phyloP scores from a whole-genome alignment of 495 filamentous ascomycete genomes.

The Umbilicaria muhlenbergii region DNA sequence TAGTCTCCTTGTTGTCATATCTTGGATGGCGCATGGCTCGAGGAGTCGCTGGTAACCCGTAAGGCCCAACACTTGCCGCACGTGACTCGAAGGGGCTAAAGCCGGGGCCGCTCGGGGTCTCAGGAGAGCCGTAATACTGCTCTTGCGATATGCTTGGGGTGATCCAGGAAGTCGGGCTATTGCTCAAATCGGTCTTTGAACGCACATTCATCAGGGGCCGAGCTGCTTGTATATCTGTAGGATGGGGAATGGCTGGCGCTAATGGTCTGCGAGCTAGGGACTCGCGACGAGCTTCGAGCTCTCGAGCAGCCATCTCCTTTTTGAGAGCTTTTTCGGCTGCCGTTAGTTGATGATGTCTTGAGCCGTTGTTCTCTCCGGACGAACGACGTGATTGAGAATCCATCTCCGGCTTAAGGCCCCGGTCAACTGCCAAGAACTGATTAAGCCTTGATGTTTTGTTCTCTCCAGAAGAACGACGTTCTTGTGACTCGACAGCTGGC shows the following conservation, averaged over 20 bases:
- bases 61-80: conserved; percentile 17
- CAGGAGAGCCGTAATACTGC: conserved; percentile 5
- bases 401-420: conserved; percentile 8
- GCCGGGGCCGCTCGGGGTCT: conserved; percentile 3
- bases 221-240: conserved; percentile 37
- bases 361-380: conserved; percentile 10
- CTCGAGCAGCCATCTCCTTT: conserved; percentile 67
- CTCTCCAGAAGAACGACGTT: too few species aligned
- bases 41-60: conserved; percentile 72
- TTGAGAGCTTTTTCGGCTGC: conserved; percentile 33
- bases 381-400: conserved; percentile 12
- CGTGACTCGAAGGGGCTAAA: conserved; percentile 2
- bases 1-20: conserved; percentile 42
- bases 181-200: conserved; percentile 20
- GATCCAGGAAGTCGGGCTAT: conserved; percentile 15
- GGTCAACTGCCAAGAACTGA: too few species aligned
- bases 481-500: neutral
- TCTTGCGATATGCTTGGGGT: conserved; percentile 8
- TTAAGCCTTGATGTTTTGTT: too few species aligned
- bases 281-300: conserved; percentile 72
- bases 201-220: conserved; percentile 15
- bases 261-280: conserved; percentile 68
- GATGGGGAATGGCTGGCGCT: conserved; percentile 64
- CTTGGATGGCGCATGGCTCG: conserved; percentile 70
- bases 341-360: conserved; percentile 3